These are phyloP conservation scores for Ammopiptanthus mongolicus DNA, from an alignment of 306 rosid genomes.

Conservation along the genomic window DNA sequence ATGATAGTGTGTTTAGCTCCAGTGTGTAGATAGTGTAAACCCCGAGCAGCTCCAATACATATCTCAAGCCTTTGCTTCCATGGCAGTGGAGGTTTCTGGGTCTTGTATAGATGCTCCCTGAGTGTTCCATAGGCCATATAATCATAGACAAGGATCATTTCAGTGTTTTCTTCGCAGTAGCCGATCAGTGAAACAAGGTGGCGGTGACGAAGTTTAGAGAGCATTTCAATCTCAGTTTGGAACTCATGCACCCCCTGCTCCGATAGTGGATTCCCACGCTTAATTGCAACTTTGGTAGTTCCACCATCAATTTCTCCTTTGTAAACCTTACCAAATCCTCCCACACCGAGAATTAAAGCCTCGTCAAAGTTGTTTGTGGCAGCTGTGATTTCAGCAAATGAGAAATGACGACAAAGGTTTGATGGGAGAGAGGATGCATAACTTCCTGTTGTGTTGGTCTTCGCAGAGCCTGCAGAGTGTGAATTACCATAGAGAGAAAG, in stretches of 20 bases:
- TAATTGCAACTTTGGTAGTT: constrained; percentile 81
- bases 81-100: constrained; percentile 93
- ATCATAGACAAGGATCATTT: constrained; percentile 98
- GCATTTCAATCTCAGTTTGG: constrained; percentile 99
- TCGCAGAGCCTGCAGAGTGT: constrained; percentile 86
- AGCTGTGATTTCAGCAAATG: constrained; percentile 87
- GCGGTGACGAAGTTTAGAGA: constrained; percentile 96
- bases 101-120: constrained; percentile 95
- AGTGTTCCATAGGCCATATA: constrained; percentile 93
- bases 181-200: constrained; percentile 97
- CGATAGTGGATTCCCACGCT: constrained; percentile 94
- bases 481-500: constrained; percentile 91
- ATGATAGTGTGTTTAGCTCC: constrained; percentile 97
- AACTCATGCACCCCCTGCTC: constrained; percentile 99
- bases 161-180: constrained; percentile 90
- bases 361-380: constrained; percentile 94
- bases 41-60: constrained; percentile 97
- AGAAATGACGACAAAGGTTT: constrained; percentile 96
- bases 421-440: constrained; percentile 85
- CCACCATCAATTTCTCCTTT: constrained; percentile 85
- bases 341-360: constrained; percentile 89
- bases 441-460: constrained; percentile 91
- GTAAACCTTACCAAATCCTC: constrained; percentile 98
- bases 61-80: constrained; percentile 99
- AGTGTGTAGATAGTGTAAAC: constrained; percentile 93